A percentile compares a stretch with the other conserved stretches of the same genome.
phyloP scores from a whole-genome alignment of 305 asterid species.

The Fraxinus floribunda region DNA sequence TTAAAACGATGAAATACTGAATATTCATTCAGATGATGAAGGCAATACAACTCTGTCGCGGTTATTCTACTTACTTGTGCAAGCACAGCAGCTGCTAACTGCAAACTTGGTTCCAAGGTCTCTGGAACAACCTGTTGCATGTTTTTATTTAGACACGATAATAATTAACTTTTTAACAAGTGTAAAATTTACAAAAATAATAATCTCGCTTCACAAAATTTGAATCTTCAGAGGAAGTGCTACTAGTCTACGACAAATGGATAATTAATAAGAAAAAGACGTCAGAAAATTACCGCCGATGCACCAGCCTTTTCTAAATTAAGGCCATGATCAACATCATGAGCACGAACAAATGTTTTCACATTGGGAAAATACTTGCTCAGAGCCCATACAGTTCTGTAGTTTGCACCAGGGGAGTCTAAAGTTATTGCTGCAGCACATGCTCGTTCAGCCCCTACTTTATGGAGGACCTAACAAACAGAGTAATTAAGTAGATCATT shows the following conservation, averaged over 20 bases:
- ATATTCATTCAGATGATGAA: neutral
- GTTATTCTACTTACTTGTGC: slow-evolving; percentile 43
- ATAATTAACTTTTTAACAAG: neutral
- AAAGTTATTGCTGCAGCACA: slow-evolving; percentile 98
- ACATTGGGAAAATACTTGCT: slow-evolving; percentile 94
- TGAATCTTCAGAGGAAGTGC: neutral
- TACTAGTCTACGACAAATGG: slow-evolving; percentile 1
- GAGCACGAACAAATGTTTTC: slow-evolving; percentile 98
- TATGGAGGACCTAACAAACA: slow-evolving; percentile 79
- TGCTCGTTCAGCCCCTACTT: slow-evolving; percentile 96
- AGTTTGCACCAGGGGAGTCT: slow-evolving; percentile 98
- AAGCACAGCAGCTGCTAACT: slow-evolving; percentile 59
- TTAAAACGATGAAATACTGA: neutral
- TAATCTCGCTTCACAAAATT: neutral
- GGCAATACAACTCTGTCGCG: neutral
- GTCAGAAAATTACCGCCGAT: slow-evolving; percentile 70
- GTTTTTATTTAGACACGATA: neutral
- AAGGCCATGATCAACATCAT: slow-evolving; percentile 98
- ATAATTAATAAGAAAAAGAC: neutral
- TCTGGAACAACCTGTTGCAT: slow-evolving; percentile 51
- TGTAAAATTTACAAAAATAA: neutral
- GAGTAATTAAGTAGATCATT: slow-evolving; percentile 4
- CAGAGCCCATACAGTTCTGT: slow-evolving; percentile 99
- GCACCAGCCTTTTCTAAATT: slow-evolving; percentile 99
- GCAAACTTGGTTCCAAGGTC: slow-evolving; percentile 58